phyloP scores from a whole-genome alignment of 495 filamentous ascomycete species.

The Amniculicola lignicola region DNA sequence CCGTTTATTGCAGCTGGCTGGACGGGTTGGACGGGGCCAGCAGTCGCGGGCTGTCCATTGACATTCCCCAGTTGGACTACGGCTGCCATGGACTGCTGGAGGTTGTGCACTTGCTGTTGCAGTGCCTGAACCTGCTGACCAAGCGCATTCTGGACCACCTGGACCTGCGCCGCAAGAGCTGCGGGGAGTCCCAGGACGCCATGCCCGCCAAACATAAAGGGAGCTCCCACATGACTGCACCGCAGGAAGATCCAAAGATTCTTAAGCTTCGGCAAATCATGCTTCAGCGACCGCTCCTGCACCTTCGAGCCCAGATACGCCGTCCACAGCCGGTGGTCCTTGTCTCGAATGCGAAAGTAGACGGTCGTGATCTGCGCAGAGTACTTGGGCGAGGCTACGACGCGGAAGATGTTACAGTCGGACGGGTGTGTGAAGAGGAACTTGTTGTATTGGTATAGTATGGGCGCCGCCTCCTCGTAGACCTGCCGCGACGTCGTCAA shows the following conservation, averaged over 20 bases:
- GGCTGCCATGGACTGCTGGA: too few relatives aligned
- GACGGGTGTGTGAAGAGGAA: conserved; percentile 40
- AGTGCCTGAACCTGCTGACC: conserved; percentile 5
- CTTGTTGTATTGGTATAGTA: conserved; percentile 41
- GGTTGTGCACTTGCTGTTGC: conserved; percentile 12
- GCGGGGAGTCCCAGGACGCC: background rate
- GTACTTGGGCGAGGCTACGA: conserved; percentile 29
- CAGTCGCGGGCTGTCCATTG: background rate
- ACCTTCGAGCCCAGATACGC: conserved; percentile 36
- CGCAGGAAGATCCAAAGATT: conserved; percentile 38
- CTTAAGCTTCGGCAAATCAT: conserved; percentile 38
- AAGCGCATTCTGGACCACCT: conserved; percentile 12
- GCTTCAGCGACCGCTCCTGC: conserved; percentile 31
- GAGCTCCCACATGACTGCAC: conserved; percentile 8
- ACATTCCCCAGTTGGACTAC: background rate
- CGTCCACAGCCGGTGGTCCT: conserved; percentile 42
- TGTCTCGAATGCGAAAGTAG: conserved; percentile 37
- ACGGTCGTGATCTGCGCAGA: conserved; percentile 29
- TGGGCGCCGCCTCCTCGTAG: conserved; percentile 41
- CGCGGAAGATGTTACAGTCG: conserved; percentile 44
- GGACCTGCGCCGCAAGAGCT: conserved; percentile 1
- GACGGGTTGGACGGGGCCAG: background rate
- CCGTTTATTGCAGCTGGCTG: background rate
- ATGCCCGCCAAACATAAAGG: background rate
- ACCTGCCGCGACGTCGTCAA: conserved; percentile 39